Evolutionary conservation across 2,329 filamentous ascomycete genomes (phyloP).

Genomic region (Stagonosporopsis chrysanthemi): DNA sequence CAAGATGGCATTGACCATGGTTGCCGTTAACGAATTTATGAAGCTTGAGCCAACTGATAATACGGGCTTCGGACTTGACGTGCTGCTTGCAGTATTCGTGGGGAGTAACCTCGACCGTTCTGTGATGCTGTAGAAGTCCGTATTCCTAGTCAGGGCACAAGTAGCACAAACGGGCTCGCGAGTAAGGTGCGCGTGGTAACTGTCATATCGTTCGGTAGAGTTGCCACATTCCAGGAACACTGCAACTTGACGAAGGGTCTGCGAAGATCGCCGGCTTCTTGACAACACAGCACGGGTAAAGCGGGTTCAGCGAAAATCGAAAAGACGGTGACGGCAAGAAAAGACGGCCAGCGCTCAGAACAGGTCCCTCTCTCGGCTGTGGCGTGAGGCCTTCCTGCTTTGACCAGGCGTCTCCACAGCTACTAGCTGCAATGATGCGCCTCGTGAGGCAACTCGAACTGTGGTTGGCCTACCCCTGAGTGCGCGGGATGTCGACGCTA

Average conservation of each 20-base stretch:
- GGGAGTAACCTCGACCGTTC: background rate
- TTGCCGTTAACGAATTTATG: constrained; percentile 1
- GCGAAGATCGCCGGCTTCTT: constrained; percentile 13
- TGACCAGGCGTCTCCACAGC: constrained; percentile 15
- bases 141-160: constrained; percentile 2
- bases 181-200: constrained; percentile 1
- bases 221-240: constrained; percentile 13
- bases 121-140: constrained; percentile 4
- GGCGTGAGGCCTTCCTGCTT: constrained; percentile 18
- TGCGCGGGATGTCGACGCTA: constrained; percentile 11
- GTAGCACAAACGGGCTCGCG: background rate
- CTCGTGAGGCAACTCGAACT: constrained; percentile 15
- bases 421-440: constrained; percentile 6
- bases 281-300: constrained; percentile 17
- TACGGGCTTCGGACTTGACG: constrained; percentile 16
- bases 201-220: constrained; percentile 12
- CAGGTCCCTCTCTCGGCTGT: constrained; percentile 18
- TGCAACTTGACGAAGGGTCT: constrained; percentile 8
- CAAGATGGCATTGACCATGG: constrained; percentile 14
- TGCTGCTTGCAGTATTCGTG: constrained; percentile 1
- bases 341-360: constrained; percentile 14
- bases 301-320: constrained; percentile 21
- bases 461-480: constrained; percentile 21
- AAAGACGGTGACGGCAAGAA: constrained; percentile 21
- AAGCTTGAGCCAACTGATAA: constrained; percentile 9